Evolutionary conservation across 805 yeast genomes (phyloP).

Genomic region (Martiniozyma abietophila): DNA sequence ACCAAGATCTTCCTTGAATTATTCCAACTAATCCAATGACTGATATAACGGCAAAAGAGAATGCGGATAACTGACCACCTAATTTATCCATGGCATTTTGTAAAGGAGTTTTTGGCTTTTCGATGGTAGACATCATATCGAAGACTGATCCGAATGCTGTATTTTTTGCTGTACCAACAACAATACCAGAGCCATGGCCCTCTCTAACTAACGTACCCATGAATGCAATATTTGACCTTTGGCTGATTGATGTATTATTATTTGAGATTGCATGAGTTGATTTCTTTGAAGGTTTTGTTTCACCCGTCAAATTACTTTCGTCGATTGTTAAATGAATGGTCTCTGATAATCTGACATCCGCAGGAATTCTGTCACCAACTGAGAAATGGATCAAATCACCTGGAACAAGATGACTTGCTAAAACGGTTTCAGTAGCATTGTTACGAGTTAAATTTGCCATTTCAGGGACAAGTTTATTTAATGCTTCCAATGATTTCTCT

Average conservation of each 20-base stretch:
- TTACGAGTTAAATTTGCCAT: slow-evolving; percentile 85
- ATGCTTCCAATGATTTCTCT: slow-evolving; percentile 88
- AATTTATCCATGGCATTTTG: slow-evolving; percentile 93
- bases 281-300: slow-evolving; percentile 79
- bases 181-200: slow-evolving; percentile 92
- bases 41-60: slow-evolving; percentile 83
- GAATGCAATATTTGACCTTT: slow-evolving; percentile 72
- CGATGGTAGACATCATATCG: slow-evolving; percentile 90
- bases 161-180: slow-evolving; percentile 77
- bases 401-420: slow-evolving; percentile 86
- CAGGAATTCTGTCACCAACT: slow-evolving; percentile 95
- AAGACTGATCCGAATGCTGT: slow-evolving; percentile 95
- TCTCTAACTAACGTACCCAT: slow-evolving; percentile 98
- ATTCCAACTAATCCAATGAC: slow-evolving; percentile 86
- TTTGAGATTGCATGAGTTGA: slow-evolving; percentile 33
- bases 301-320: slow-evolving; percentile 94
- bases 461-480: slow-evolving; percentile 92
- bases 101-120: slow-evolving; percentile 95
- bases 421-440: slow-evolving; percentile 66
- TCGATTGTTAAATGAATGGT: slow-evolving; percentile 79
- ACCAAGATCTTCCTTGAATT: slow-evolving; percentile 87
- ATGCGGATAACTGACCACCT: slow-evolving; percentile 80
- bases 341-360: slow-evolving; percentile 76
- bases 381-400: slow-evolving; percentile 88
- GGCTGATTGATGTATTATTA: slow-evolving; percentile 30